Evolutionary conservation across 805 yeast species (phyloP).

Genomic region (Candida odintsovae): DNA sequence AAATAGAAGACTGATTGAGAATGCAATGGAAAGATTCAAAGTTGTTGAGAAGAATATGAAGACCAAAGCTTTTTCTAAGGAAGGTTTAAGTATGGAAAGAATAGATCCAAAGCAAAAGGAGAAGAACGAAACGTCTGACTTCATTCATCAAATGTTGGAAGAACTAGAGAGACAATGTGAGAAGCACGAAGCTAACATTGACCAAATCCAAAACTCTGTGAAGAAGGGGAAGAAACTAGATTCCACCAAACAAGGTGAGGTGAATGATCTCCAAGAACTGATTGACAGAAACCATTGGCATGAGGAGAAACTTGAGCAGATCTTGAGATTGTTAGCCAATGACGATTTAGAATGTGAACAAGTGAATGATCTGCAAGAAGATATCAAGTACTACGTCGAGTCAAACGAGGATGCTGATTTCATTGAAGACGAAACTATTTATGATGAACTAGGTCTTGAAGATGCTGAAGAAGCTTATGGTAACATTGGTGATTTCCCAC

Average conservation of each 20-base stretch:
- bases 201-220: slow-evolving; percentile 41
- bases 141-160: slow-evolving; percentile 66
- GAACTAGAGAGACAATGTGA: slow-evolving; percentile 81
- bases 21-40: slow-evolving; percentile 93
- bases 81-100: slow-evolving; percentile 73
- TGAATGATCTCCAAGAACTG: slow-evolving; percentile 56
- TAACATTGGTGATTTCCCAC: slow-evolving; percentile 37
- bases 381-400: slow-evolving; percentile 88
- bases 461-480: slow-evolving; percentile 50
- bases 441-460: slow-evolving; percentile 76
- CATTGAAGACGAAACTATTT: slow-evolving; percentile 88
- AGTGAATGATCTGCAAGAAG: slow-evolving; percentile 76
- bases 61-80: slow-evolving; percentile 90
- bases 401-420: slow-evolving; percentile 90
- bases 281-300: slow-evolving; percentile 78
- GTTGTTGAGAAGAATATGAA: slow-evolving; percentile 90
- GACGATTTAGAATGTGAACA: slow-evolving; percentile 75
- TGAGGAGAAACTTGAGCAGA: slow-evolving; percentile 67
- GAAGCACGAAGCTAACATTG: slow-evolving; percentile 66
- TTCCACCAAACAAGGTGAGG: slow-evolving; percentile 45
- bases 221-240: slow-evolving; percentile 58
- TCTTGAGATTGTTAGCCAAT: slow-evolving; percentile 71
- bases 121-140: slow-evolving; percentile 65
- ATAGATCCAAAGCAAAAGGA: slow-evolving; percentile 78
- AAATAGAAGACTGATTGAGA: slow-evolving; percentile 61